A percentile compares a stretch with the other conserved stretches of the same genome.
Evolutionary conservation across 306 rosid species (phyloP).

Genomic region (Cucurbita ficifolia): DNA sequence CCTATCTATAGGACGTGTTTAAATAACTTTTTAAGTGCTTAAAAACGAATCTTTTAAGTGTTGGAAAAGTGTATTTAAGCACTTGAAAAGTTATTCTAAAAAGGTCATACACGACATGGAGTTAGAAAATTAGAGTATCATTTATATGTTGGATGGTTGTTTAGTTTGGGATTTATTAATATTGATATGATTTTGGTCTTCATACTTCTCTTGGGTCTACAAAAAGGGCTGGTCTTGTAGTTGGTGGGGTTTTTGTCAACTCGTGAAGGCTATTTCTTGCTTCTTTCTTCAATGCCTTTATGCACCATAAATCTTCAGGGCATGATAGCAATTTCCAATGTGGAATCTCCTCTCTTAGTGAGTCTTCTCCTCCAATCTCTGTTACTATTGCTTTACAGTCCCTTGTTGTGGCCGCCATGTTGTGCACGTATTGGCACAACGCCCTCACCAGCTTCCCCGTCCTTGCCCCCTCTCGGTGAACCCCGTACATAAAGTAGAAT

Average conservation of each 20-base stretch:
- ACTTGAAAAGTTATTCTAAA: too few relatives aligned
- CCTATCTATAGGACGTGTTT: background rate
- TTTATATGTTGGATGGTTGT: background rate
- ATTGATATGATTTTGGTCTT: background rate
- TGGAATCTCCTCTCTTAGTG: constrained; percentile 55
- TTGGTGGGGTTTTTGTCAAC: constrained; percentile 47
- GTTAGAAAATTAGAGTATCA: background rate
- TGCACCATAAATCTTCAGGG: constrained; percentile 91
- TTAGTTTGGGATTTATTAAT: constrained; percentile 2
- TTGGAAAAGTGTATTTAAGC: background rate
- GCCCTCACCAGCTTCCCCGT: constrained; percentile 57
- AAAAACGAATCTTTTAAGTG: background rate
- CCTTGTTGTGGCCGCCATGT: constrained; percentile 34
- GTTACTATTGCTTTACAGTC: constrained; percentile 66
- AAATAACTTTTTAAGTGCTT: background rate
- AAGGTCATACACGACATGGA: background rate
- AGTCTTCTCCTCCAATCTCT: constrained; percentile 59
- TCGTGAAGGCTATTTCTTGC: constrained; percentile 29
- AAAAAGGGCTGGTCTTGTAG: constrained; percentile 52
- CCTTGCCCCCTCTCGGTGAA: constrained; percentile 49
- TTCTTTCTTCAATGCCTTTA: constrained; percentile 59
- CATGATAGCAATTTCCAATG: constrained; percentile 74
- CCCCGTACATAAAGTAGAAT: constrained; percentile 81
- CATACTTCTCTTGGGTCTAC: constrained; percentile 98
- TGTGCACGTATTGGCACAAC: constrained; percentile 65